Evolutionary conservation across 169 alveolate genomes (phyloP).

Genomic region (Eimeria praecox): DNA sequence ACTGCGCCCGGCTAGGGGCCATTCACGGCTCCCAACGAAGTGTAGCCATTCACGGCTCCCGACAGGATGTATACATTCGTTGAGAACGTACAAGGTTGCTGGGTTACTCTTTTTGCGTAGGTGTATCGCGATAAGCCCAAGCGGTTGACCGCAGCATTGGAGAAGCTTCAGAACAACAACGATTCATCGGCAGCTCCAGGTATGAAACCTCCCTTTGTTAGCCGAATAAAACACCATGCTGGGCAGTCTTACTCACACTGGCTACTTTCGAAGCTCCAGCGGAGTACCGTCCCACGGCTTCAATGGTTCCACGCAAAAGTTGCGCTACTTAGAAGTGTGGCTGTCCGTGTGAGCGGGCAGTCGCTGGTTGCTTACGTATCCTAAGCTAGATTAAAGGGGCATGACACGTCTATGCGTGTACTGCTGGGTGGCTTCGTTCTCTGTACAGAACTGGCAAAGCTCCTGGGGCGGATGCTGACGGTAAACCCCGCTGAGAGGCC

Average conservation of each 20-base stretch:
- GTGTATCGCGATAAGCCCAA: conserved; percentile 61
- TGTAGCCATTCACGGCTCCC: background rate
- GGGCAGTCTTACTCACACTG: background rate
- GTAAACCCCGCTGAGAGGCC: conserved; percentile 56
- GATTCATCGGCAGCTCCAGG: conserved; percentile 62
- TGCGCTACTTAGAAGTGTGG: background rate
- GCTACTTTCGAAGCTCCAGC: background rate
- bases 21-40: background rate
- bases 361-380: background rate
- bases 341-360: background rate
- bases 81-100: background rate
- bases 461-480: conserved; percentile 53
- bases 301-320: background rate
- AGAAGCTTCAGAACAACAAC: conserved; percentile 55
- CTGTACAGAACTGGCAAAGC: conserved; percentile 28
- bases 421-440: background rate
- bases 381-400: background rate
- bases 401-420: background rate
- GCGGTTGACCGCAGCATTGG: conserved; percentile 28
- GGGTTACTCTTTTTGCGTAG: background rate
- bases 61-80: background rate
- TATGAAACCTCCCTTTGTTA: background rate
- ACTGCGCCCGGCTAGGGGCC: background rate
- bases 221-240: background rate
- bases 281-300: background rate